phyloP scores from a whole-genome alignment of 306 rosid genomes.

The Cicer pinnatifidum region DNA sequence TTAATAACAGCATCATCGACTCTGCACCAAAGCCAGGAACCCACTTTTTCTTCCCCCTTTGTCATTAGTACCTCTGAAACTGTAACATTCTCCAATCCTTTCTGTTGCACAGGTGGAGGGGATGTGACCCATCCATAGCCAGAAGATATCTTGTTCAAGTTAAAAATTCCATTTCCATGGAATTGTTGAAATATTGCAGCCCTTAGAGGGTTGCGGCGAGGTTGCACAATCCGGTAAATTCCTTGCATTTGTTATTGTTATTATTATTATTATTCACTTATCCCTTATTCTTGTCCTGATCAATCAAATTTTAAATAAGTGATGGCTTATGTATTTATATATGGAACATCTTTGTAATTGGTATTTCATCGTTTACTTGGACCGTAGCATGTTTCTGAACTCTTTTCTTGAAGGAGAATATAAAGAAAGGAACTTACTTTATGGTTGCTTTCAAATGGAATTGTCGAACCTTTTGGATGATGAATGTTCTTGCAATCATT shows the following conservation, averaged over 20 bases:
- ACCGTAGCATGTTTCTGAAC: conserved; percentile 35
- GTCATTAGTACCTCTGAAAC: conserved; percentile 73
- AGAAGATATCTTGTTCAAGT: conserved; percentile 43
- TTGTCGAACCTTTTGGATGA: conserved; percentile 30
- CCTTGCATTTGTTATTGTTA: conserved; percentile 57
- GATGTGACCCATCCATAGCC: conserved; percentile 51
- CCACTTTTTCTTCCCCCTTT: conserved; percentile 61
- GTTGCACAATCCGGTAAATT: conserved; percentile 49
- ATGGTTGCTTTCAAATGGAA: conserved; percentile 22
- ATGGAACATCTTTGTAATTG: conserved; percentile 10
- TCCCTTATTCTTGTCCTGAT: conserved; percentile 41
- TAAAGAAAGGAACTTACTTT: conserved; percentile 49
- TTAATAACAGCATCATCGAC: conserved; percentile 61
- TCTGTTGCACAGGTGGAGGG: conserved; percentile 54
- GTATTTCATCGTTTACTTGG: conserved; percentile 39
- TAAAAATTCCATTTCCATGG: conserved; percentile 50
- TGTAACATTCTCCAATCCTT: conserved; percentile 81
- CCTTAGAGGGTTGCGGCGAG: conserved; percentile 50
- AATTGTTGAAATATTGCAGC: conserved; percentile 54
- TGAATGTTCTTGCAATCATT: conserved; percentile 25
- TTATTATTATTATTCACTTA: too few species aligned
- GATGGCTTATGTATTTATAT: not conserved
- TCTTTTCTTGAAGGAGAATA: conserved; percentile 60
- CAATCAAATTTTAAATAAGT: conserved; percentile 8
- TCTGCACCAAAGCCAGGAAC: conserved; percentile 78